These are phyloP conservation scores for Eucommia ulmoides DNA, from an alignment of 257 asterid species.

Conservation along the genomic window DNA sequence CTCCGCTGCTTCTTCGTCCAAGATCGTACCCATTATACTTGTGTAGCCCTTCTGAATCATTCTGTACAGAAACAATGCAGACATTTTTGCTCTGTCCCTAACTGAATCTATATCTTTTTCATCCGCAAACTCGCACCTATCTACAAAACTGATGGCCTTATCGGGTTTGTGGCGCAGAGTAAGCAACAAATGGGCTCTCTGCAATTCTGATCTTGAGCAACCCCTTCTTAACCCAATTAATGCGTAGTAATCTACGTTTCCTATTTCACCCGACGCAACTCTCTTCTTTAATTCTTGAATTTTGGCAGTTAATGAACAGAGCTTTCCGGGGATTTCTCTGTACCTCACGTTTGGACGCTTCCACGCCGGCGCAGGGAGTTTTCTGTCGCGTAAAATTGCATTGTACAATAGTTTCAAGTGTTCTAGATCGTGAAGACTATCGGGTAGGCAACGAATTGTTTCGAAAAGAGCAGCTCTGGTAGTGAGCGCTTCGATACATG, in stretches of 20 bases:
- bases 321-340: conserved; percentile 81
- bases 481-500: conserved; percentile 66
- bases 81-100: conserved; percentile 67
- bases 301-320: conserved; percentile 68
- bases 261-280: conserved; percentile 73
- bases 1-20: conserved; percentile 65
- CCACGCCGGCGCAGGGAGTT: conserved; percentile 78
- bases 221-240: conserved; percentile 74
- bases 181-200: conserved; percentile 75
- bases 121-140: conserved; percentile 72
- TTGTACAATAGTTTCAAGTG: conserved; percentile 80
- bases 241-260: conserved; percentile 70
- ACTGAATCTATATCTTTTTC: conserved; percentile 61
- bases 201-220: conserved; percentile 74
- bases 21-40: conserved; percentile 37
- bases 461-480: conserved; percentile 67
- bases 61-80: conserved; percentile 64
- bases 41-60: conserved; percentile 85
- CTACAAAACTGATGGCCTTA: conserved; percentile 56
- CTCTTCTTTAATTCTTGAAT: conserved; percentile 73
- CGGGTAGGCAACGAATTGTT: conserved; percentile 63
- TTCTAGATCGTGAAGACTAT: conserved; percentile 87
- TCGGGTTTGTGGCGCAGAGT: conserved; percentile 84
- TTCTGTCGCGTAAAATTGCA: conserved; percentile 65
- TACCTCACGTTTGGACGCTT: conserved; percentile 67